These are phyloP conservation scores for Galerina marginata DNA, from an alignment of 768 basidiomycete species.

Conservation along the genomic window DNA sequence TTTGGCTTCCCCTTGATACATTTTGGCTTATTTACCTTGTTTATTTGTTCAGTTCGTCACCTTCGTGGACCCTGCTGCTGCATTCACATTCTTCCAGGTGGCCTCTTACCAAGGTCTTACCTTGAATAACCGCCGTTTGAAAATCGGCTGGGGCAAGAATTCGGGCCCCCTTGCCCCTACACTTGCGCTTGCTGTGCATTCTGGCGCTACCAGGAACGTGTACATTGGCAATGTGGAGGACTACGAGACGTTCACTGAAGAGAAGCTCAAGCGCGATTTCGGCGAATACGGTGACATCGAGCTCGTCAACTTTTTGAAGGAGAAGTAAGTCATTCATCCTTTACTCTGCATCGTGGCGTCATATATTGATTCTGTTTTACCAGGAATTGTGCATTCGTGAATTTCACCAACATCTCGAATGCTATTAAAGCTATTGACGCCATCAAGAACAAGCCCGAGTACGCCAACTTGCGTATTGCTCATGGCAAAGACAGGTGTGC, in stretches of 20 bases:
- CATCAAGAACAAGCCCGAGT: constrained; percentile 91
- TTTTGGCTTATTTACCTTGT: constrained; percentile 1
- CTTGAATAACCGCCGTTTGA: constrained; percentile 91
- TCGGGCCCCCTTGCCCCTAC: constrained; percentile 85
- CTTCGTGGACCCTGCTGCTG: constrained; percentile 92
- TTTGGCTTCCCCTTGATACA: neutral
- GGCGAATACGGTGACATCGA: constrained; percentile 97
- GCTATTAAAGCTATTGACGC: constrained; percentile 99
- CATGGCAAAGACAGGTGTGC: constrained; percentile 97
- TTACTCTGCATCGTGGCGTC: neutral
- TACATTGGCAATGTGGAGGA: constrained; percentile 97
- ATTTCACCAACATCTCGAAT: constrained; percentile 93
- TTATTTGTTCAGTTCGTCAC: constrained; percentile 77
- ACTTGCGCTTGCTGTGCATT: constrained; percentile 86
- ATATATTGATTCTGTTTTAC: constrained; percentile 4
- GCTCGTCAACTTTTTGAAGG: constrained; percentile 92
- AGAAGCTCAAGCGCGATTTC: constrained; percentile 91
- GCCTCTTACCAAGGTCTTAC: constrained; percentile 90
- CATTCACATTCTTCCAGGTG: constrained; percentile 93
- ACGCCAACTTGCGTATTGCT: constrained; percentile 85
- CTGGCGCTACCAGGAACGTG: constrained; percentile 94
- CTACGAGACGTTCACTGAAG: constrained; percentile 90
- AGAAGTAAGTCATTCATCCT: constrained; percentile 67
- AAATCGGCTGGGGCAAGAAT: constrained; percentile 98
- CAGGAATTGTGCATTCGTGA: constrained; percentile 95